phyloP scores from a whole-genome alignment of 495 filamentous ascomycete species.

The Aspergillus kassunensis region DNA sequence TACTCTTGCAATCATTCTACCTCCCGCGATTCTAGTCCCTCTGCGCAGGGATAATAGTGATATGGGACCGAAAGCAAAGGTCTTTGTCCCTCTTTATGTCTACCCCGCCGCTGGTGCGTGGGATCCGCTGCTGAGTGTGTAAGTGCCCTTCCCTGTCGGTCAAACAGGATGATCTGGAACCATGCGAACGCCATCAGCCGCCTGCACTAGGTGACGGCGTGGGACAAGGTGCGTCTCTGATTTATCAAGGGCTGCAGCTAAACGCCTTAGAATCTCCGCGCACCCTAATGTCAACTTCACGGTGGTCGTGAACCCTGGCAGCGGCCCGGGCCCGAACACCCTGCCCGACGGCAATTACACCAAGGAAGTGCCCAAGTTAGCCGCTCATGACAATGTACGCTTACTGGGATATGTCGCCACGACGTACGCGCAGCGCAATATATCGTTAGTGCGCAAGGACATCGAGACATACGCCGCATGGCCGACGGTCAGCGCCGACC shows the following conservation, averaged over 20 bases:
- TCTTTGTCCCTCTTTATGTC: slow-evolving; percentile 54
- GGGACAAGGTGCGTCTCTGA: slow-evolving; percentile 12
- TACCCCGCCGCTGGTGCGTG: slow-evolving; percentile 50
- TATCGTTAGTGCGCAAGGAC: slow-evolving; percentile 38
- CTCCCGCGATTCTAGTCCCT: slow-evolving; percentile 31
- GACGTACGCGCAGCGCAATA: slow-evolving; percentile 43
- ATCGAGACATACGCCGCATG: slow-evolving; percentile 47
- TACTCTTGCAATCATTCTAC: slow-evolving; percentile 33
- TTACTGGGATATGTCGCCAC: slow-evolving; percentile 55
- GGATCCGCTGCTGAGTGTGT: slow-evolving; percentile 46
- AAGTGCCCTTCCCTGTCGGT: slow-evolving; percentile 23
- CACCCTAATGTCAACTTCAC: slow-evolving; percentile 48
- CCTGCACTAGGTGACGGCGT: slow-evolving; percentile 18
- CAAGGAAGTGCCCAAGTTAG: slow-evolving; percentile 42
- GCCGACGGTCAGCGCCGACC: slow-evolving; percentile 33
- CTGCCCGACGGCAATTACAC: slow-evolving; percentile 51
- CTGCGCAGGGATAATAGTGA: slow-evolving; percentile 32
- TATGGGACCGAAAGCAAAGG: slow-evolving; percentile 42
- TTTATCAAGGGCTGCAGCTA: slow-evolving; percentile 19
- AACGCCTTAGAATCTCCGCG: slow-evolving; percentile 34
- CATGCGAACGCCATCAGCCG: slow-evolving; percentile 23
- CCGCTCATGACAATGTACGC: slow-evolving; percentile 43
- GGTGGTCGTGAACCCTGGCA: slow-evolving; percentile 53
- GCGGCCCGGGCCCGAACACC: slow-evolving; percentile 45
- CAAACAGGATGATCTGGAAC: slow-evolving; percentile 13